These are phyloP conservation scores for Limnanthes douglasii DNA, from an alignment of 345 rosid genomes.

Conservation along the genomic window DNA sequence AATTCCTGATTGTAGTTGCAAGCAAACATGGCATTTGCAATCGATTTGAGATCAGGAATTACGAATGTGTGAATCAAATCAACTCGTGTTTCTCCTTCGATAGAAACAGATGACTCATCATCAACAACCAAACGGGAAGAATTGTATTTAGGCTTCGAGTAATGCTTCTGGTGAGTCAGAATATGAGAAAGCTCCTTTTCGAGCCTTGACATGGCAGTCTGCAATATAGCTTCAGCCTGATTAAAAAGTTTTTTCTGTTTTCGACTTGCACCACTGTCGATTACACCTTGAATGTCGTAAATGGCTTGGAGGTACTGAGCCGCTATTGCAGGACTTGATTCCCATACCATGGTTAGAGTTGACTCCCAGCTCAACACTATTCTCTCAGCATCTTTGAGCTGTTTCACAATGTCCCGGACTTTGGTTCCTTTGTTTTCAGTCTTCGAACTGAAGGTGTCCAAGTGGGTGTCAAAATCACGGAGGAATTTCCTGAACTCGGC, in stretches of 20 bases:
- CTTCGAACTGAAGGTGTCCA: conserved; percentile 24
- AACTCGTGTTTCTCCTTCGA: conserved; percentile 32
- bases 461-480: conserved; percentile 27
- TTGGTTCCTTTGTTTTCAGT: conserved; percentile 15
- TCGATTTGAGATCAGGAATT: conserved; percentile 40
- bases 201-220: conserved; percentile 69
- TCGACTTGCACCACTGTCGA: conserved; percentile 16
- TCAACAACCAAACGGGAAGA: conserved; percentile 20
- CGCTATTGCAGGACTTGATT: conserved; percentile 24
- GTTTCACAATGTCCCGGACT: conserved; percentile 24
- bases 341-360: conserved; percentile 31
- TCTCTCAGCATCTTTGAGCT: conserved; percentile 25
- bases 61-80: conserved; percentile 36
- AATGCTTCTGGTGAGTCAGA: conserved; percentile 25
- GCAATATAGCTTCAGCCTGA: conserved; percentile 29
- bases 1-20: conserved; percentile 37
- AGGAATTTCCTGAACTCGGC: conserved; percentile 32
- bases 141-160: conserved; percentile 19
- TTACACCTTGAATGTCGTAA: conserved; percentile 24
- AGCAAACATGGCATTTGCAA: conserved; percentile 56
- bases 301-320: conserved; percentile 39
- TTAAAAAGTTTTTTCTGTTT: conserved; percentile 29
- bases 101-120: conserved; percentile 47
- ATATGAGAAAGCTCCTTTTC: conserved; percentile 51
- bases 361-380: conserved; percentile 37